Conservation (phyloP, 306 rosid species). For the Quercus cerris region DNA sequence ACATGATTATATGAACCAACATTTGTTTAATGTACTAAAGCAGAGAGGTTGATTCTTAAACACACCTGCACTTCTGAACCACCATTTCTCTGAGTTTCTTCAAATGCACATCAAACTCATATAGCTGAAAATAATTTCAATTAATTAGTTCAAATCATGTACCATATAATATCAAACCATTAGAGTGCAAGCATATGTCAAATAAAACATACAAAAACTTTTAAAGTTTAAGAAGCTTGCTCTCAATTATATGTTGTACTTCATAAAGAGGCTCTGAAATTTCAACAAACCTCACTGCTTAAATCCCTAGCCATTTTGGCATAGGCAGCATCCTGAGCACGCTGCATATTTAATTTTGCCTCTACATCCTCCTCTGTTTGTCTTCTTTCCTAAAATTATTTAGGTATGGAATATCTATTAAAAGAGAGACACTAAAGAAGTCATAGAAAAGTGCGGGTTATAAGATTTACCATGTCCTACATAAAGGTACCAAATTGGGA, state of each 20-base stretch:
- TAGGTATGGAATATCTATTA: slow-evolving; percentile 1
- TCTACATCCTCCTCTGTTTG: slow-evolving; percentile 51
- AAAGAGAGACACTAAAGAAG: not conserved
- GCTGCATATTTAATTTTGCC: slow-evolving; percentile 38
- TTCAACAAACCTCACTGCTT: slow-evolving; percentile 43
- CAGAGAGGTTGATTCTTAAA: not conserved
- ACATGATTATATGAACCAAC: not conserved
- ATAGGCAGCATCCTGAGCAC: slow-evolving; percentile 57
- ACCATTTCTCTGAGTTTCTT: slow-evolving; percentile 53
- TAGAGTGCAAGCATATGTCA: not conserved
- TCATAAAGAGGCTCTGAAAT: not conserved
- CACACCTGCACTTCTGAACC: slow-evolving; percentile 73
- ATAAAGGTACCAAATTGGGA: slow-evolving; percentile 15
- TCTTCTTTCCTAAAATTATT: slow-evolving; percentile 52
- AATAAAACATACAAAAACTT: slow-evolving; percentile 14
- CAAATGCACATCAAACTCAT: slow-evolving; percentile 50
- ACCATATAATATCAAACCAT: slow-evolving; percentile 11
- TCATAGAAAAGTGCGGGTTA: not conserved
- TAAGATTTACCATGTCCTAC: not conserved
- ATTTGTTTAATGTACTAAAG: not conserved
- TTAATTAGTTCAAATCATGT: slow-evolving; percentile 1
- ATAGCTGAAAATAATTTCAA: slow-evolving; percentile 50
- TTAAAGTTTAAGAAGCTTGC: not conserved
- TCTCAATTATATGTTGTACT: not conserved
- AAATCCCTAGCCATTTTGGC: slow-evolving; percentile 68